These are phyloP conservation scores for Erysimum cheiranthoides DNA, from an alignment of 345 rosid species.

Conservation along the genomic window DNA sequence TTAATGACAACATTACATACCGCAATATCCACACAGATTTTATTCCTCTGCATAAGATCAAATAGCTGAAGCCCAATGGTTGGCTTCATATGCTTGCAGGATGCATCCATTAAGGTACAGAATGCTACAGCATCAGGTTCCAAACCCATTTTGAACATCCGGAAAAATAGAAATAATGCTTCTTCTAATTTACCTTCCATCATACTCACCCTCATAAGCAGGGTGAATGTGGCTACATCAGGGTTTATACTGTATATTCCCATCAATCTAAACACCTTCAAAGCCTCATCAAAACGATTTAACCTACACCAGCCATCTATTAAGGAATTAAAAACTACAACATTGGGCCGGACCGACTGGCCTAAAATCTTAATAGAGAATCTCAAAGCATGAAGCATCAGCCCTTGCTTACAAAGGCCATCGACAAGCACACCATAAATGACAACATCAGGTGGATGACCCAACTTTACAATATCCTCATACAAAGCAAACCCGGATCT, in stretches of 20 bases:
- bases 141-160: conserved; percentile 57
- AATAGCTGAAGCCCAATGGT: conserved; percentile 49
- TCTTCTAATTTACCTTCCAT: conserved; percentile 37
- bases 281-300: conserved; percentile 32
- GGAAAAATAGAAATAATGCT: conserved; percentile 51
- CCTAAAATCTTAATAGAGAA: conserved; percentile 45
- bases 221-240: conserved; percentile 54
- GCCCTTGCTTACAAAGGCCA: conserved; percentile 61
- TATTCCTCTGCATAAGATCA: conserved; percentile 51
- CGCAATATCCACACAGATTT: conserved; percentile 48
- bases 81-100: conserved; percentile 50
- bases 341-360: conserved; percentile 45
- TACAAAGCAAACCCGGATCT: conserved; percentile 51
- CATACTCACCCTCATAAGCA: conserved; percentile 40
- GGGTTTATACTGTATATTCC: conserved; percentile 40
- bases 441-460: conserved; percentile 46
- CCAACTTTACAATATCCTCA: conserved; percentile 45
- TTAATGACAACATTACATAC: conserved; percentile 55
- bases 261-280: conserved; percentile 49
- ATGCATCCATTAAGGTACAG: conserved; percentile 56
- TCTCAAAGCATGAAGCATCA: conserved; percentile 49
- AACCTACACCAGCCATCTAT: conserved; percentile 58
- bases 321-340: conserved; percentile 52
- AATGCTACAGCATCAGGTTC: conserved; percentile 52
- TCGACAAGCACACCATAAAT: conserved; percentile 50